Base-by-base conservation (phyloP, 1,284 basidiomycete genomes). In the Tylopilus microsporus region DNA sequence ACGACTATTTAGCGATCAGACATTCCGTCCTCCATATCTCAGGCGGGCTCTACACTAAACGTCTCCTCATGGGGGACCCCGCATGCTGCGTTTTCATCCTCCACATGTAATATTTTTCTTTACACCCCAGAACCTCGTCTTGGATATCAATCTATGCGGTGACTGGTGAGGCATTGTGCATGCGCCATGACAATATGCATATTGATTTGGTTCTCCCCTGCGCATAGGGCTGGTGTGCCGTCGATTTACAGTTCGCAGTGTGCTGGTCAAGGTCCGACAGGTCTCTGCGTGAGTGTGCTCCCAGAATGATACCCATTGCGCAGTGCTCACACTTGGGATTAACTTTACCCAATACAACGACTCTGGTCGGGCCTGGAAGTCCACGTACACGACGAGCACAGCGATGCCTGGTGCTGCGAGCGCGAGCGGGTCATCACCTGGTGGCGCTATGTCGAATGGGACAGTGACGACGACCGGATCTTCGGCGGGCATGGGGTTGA, bases 31-130 rank as follows among this genome's bases (percentile, higher is more conserved):
- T 74, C 77, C 2, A 70, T 82, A 60, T 61, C 65, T 39, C 65
- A 68, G n/a, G 70, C 75, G 15, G 73, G 25, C 25, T 25, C 25
- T 25, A 25, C 25, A 25, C 25, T 25, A 25, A 25, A 25, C 25
- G 25, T 25, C 25, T 25, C 25, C 25, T 25, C 25, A 25, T 25
- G 25, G 25, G 25, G 25, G 25, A 25, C 25, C 25, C 25, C 25
- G 25, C 25, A 25, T 25, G 25, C 25, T 25, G 25, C 25, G 25
- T 25, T 25, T 25, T 25, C 25, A 25, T 25, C 69, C 3, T 74
- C 76, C 1, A 76, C 75, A 34, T 76, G 87, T 58, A 77, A 86
- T 64, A 75, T 78, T 7, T 73, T 78, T 1, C 25, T 25, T 25
- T 25, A 25, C 25, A 4, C 25, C 25, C 25, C 25, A 25, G 25